These are phyloP conservation scores for Lichina pygmaea DNA, from an alignment of 495 filamentous ascomycete species.

Conservation along the genomic window DNA sequence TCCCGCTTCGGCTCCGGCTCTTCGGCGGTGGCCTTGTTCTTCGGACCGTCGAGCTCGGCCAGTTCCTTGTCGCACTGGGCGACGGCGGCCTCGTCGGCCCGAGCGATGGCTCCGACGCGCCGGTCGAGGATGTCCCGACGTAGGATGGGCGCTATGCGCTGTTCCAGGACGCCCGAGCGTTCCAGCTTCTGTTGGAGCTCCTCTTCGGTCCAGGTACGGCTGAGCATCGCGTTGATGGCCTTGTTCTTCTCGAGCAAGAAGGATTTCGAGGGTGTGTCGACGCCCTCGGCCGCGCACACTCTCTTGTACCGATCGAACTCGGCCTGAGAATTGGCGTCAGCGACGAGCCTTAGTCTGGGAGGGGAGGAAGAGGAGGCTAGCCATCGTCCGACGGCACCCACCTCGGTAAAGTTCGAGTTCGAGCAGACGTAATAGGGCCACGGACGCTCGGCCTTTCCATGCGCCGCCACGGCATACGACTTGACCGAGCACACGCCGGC, in stretches of 20 bases:
- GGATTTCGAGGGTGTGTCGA: conserved; percentile 38
- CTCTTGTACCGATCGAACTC: conserved; percentile 70
- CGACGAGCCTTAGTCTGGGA: neutral
- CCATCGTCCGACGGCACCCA: conserved; percentile 11
- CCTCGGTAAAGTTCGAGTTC: conserved; percentile 46
- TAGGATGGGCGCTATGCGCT: conserved; percentile 31
- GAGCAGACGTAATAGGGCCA: conserved; percentile 72
- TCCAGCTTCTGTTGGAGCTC: conserved; percentile 55
- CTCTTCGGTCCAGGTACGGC: conserved; percentile 48
- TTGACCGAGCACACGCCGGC: conserved; percentile 53
- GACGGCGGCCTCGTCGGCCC: conserved; percentile 31
- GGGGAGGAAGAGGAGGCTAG: neutral
- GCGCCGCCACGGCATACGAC: conserved; percentile 41
- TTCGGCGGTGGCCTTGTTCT: conserved; percentile 24
- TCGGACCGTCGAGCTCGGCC: conserved; percentile 35
- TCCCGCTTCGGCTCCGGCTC: neutral
- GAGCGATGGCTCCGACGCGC: conserved; percentile 33
- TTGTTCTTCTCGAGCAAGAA: conserved; percentile 40
- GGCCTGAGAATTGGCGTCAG: conserved; percentile 19
- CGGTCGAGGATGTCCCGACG: conserved; percentile 31
- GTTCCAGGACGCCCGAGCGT: conserved; percentile 32
- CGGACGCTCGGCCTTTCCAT: conserved; percentile 49
- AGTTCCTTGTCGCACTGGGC: conserved; percentile 37
- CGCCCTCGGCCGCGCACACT: conserved; percentile 39
- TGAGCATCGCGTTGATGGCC: conserved; percentile 56